Evolutionary conservation across 2,329 filamentous ascomycete species (phyloP).

Genomic region (Hymenoscyphus scutula): DNA sequence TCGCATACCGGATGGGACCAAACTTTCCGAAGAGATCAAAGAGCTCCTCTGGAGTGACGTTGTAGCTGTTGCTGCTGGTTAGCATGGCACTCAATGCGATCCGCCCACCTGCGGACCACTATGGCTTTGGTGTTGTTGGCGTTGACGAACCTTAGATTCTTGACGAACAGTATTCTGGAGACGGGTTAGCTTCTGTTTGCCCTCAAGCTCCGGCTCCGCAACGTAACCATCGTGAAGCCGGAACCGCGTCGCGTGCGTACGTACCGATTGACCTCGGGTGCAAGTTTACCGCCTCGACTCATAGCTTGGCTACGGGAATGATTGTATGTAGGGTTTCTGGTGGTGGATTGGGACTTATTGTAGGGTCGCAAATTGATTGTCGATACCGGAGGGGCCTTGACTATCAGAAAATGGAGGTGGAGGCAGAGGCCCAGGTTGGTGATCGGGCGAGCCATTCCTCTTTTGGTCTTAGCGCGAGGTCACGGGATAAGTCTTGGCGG

Average conservation of each 20-base stretch:
- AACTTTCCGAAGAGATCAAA: constrained; percentile 99
- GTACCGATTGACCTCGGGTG: constrained; percentile 98
- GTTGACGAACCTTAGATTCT: constrained; percentile 85
- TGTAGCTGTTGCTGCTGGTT: constrained; percentile 70
- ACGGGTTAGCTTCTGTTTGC: constrained; percentile 25
- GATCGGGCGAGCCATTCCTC: constrained; percentile 7
- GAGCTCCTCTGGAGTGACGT: constrained; percentile 95
- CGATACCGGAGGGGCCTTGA: constrained; percentile 13
- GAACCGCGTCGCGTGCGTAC: constrained; percentile 40
- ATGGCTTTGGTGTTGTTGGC: constrained; percentile 1
- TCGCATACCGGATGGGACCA: constrained; percentile 80
- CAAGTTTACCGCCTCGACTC: constrained; percentile 95
- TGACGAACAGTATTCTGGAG: constrained; percentile 95
- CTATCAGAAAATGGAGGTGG: not conserved
- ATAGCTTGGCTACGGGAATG: constrained; percentile 63
- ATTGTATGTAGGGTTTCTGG: constrained; percentile 14
- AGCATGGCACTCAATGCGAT: constrained; percentile 21
- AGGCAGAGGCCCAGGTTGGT: no score
- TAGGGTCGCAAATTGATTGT: constrained; percentile 8
- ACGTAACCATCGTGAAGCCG: constrained; percentile 15
- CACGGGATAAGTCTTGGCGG: not conserved
- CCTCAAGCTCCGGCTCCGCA: not conserved
- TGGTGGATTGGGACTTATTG: constrained; percentile 12
- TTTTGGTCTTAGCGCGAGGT: constrained; percentile 4
- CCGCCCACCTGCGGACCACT: not conserved